Base-by-base conservation (phyloP, 345 rosid species). In the Rhizophora mangle region DNA sequence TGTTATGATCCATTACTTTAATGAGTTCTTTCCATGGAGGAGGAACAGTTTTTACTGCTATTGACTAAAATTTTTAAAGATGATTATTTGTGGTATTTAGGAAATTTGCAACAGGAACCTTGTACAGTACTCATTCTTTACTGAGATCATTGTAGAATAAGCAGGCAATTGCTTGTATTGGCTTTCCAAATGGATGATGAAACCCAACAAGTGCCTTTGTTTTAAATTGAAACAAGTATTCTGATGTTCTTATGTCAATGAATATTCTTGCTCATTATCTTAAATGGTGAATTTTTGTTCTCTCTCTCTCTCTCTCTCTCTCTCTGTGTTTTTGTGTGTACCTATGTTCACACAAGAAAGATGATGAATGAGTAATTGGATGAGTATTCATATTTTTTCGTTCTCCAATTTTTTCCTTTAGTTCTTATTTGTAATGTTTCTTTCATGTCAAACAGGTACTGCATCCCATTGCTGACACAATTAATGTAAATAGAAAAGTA, bases 401-500 rank as follows among this genome's bases (percentile, higher is more conserved):
- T 26, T 58, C 20, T n/a, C 49, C 21, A 22, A 22, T 54, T 16
- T 36, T 57, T 27, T 18, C 22, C 31, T 27, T 18, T 21, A 58
- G 49, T 13, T 58, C 24, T 4, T 1, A 32, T 64, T 27, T 9
- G 55, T 26, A 13, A 2, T 27, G 30, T 68, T 68, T 37, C 57
- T 36, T 54, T 57, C 67, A 54, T 39, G 47, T 52, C 8, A 34
- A 70, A 61, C 80, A 92, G 99, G 94, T 95, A 21, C 78, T 92
- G 30, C 96, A 95, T 79, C 84, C 85, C 46, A 65, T 70, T 73
- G 86, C 96, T 67, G 91, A 85, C 75, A 80, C 87, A 21, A 92
- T 92, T 31, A 95, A 95, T 73, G 81, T 95, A 66, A 95, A 95
- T 63, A 73, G 66, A 39, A 73, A 87, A 78, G 84, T 95, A 22